Base-by-base conservation (phyloP, 169 alveolate genomes). In the Fabrea salina region DNA sequence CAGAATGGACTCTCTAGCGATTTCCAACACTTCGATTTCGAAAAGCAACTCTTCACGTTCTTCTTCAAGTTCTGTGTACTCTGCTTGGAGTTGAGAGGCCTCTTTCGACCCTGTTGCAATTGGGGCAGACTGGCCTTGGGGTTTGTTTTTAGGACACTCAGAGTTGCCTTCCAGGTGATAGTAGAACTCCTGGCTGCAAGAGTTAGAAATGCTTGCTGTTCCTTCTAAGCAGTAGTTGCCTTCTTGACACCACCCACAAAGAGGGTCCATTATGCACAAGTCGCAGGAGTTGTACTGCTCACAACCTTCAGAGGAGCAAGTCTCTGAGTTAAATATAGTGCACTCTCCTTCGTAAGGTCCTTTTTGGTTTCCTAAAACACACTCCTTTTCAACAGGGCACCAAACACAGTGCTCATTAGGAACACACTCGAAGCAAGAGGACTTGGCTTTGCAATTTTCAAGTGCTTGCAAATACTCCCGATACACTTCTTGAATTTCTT, bases 201-300 rank as follows among this genome's bases (percentile, higher is more conserved):
- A 16, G 11, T 51, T 51, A n/a, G 74, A 27, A 61, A 35, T 30
- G 1, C 39, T 51, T 2, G 74, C 74, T 8, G 57, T 61, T 16
- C 74, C 74, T 32, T 22, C 19, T 2, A 37, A 61, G 49, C 74
- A 61, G 25, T 61, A 61, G 30, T 61, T 27, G n/a, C n/a, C n/a
- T n/a, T n/a, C n/a, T 32, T 61, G 54, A 4, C 74, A 61, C 74
- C 74, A 61, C 13, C 74, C 74, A 61, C 74, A 61, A 30, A 35
- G 30, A 8, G 74, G 16, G 13, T 35, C 11, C 11, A 30, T 30
- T 37, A 61, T 16, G 25, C 74, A 61, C 1, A 13, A 13, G 13
- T 16, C 11, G 50, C 74, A 61, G 32, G n/a, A 16, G 13, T 22
- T 7, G 39, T 16, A 37, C 11, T 22, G 27, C 1, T 61, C 74